Evolutionary conservation across 2,329 filamentous ascomycete genomes (phyloP).

Genomic region (Rasamsonia emersonii): DNA sequence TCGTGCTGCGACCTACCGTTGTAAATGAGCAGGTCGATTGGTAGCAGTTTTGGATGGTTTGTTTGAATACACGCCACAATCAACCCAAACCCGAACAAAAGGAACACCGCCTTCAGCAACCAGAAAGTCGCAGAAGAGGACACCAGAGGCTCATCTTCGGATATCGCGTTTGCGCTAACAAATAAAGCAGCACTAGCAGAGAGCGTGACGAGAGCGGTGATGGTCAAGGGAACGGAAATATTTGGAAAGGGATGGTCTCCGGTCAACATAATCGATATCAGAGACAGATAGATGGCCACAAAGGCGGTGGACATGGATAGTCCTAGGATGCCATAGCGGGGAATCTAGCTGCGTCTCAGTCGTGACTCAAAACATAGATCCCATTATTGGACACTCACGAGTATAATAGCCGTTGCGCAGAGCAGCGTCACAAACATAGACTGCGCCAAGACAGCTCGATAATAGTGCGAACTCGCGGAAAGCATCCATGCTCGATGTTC

Average conservation of each 20-base stretch:
- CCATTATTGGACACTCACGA: too few relatives aligned
- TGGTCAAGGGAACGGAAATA: conserved; percentile 18
- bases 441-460: too few relatives aligned
- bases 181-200: conserved; percentile 21
- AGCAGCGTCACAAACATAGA: too few relatives aligned
- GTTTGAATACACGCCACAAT: conserved; percentile 34
- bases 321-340: conserved; percentile 30
- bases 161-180: conserved; percentile 10
- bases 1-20: conserved; percentile 41
- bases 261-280: conserved; percentile 23
- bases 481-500: too few relatives aligned
- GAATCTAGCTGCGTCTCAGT: conserved; percentile 23
- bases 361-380: too few relatives aligned
- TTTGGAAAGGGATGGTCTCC: conserved; percentile 24
- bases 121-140: conserved; percentile 15
- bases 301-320: conserved; percentile 29
- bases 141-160: background rate
- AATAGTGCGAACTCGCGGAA: too few relatives aligned
- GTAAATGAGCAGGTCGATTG: conserved; percentile 48
- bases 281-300: conserved; percentile 26
- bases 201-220: conserved; percentile 24
- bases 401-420: too few relatives aligned
- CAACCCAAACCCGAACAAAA: conserved; percentile 36
- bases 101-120: conserved; percentile 29
- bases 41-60: conserved; percentile 38